Percentiles rank a stretch among this genome's conserved stretches.
Conservation (phyloP, 1,284 basidiomycete genomes). For the Mycena sp. region DNA sequence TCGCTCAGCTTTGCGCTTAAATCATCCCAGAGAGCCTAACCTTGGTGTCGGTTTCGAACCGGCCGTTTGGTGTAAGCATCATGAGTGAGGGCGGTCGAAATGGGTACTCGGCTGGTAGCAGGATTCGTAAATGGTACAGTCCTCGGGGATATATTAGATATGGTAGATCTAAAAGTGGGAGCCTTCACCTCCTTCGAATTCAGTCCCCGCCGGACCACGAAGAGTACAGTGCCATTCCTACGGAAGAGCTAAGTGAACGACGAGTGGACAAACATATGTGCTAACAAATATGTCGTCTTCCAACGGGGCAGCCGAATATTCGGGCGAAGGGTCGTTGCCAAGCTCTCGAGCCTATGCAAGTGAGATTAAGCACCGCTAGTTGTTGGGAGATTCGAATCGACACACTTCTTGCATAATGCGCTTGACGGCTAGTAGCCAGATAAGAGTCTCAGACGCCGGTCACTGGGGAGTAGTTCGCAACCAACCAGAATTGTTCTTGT, state of each 20-base stretch:
- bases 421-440: constrained; percentile 76
- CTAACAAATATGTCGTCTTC: constrained; percentile 90
- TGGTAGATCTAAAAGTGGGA: background rate
- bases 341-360: constrained; percentile 75
- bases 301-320: constrained; percentile 87
- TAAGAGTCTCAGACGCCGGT: constrained; percentile 16
- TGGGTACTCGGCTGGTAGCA: constrained; percentile 93
- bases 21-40: constrained; percentile 64
- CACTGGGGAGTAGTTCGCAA: constrained; percentile 7
- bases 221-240: constrained; percentile 99
- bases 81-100: constrained; percentile 95
- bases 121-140: constrained; percentile 91
- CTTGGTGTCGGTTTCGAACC: constrained; percentile 96
- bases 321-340: constrained; percentile 80
- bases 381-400: background rate
- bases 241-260: constrained; percentile 35
- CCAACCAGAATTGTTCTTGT: constrained; percentile 88
- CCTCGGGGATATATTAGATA: constrained; percentile 2
- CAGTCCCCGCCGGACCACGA: constrained; percentile 86
- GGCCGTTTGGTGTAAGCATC: constrained; percentile 94
- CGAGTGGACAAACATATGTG: constrained; percentile 27
- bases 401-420: constrained; percentile 90
- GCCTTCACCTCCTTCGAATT: constrained; percentile 82
- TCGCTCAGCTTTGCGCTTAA: constrained; percentile 25
- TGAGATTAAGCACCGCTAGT: background rate